phyloP scores from a whole-genome alignment of 352 stramenopile genomes.

The Globisporangium nunn region DNA sequence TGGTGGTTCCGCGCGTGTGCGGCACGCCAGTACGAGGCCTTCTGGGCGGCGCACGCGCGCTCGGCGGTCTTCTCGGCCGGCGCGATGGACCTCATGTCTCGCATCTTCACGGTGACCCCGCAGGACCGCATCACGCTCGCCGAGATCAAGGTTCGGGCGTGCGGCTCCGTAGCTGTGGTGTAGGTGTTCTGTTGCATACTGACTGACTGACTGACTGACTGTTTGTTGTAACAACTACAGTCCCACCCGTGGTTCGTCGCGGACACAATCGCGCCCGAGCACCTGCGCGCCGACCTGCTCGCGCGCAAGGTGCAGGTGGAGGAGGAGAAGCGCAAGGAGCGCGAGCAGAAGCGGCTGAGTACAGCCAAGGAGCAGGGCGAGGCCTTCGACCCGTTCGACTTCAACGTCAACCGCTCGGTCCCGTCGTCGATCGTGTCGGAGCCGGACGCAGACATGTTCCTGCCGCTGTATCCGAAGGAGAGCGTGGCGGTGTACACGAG shows the following conservation, averaged over 20 bases:
- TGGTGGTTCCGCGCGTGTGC: slow-evolving; percentile 87
- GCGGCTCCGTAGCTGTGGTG: not conserved
- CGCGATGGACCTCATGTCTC: slow-evolving; percentile 63
- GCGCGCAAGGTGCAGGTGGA: slow-evolving; percentile 43
- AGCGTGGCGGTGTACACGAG: slow-evolving; percentile 69
- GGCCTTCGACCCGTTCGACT: slow-evolving; percentile 62
- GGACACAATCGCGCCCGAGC: slow-evolving; percentile 25
- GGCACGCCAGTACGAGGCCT: slow-evolving; percentile 65
- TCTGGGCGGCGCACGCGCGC: slow-evolving; percentile 70
- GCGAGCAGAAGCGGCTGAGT: slow-evolving; percentile 16
- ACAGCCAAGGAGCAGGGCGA: slow-evolving; percentile 38
- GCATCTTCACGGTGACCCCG: slow-evolving; percentile 65
- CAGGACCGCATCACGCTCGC: slow-evolving; percentile 67
- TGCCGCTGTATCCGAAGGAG: slow-evolving; percentile 45
- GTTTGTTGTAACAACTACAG: slow-evolving; percentile 14
- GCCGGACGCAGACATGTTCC: slow-evolving; percentile 20
- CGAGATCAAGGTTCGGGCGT: slow-evolving; percentile 55
- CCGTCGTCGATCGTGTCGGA: slow-evolving; percentile 27
- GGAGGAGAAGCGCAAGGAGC: slow-evolving; percentile 22
- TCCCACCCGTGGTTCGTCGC: slow-evolving; percentile 60
- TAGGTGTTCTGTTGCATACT: slow-evolving; percentile 1
- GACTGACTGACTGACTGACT: not conserved
- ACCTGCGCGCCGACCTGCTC: slow-evolving; percentile 46
- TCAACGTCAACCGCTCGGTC: slow-evolving; percentile 36
- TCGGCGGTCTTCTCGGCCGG: slow-evolving; percentile 64